Conservation (phyloP, 495 filamentous ascomycete genomes). For the Penicillium atrosanguineum region DNA sequence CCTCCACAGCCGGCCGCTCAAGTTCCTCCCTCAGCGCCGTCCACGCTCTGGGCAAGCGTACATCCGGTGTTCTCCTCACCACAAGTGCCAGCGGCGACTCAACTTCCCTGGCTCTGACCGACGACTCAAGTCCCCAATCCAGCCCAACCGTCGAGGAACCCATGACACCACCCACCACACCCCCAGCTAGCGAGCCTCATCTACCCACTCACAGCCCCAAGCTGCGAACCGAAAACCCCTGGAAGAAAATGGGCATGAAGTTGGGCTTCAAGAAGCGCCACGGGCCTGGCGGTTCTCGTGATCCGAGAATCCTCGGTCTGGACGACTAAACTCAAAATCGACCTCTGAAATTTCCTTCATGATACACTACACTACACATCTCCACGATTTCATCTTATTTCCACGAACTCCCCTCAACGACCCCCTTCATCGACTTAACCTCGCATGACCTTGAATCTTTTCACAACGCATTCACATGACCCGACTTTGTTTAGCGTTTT, state of each 20-base stretch:
- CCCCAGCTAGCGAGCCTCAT: slow-evolving; percentile 62
- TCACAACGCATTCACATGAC: slow-evolving; percentile 19
- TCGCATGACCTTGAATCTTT: slow-evolving; percentile 9
- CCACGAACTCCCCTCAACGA: slow-evolving; percentile 3
- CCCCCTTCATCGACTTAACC: slow-evolving; percentile 7
- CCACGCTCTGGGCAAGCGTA: slow-evolving; percentile 35
- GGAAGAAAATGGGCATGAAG: slow-evolving; percentile 84
- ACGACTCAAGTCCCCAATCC: slow-evolving; percentile 47
- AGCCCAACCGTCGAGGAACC: slow-evolving; percentile 56
- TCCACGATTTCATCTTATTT: background rate
- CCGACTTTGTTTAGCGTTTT: slow-evolving; percentile 27
- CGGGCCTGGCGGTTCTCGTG: slow-evolving; percentile 31
- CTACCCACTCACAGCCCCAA: slow-evolving; percentile 51
- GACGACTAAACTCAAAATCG: slow-evolving; percentile 29
- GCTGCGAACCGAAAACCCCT: slow-evolving; percentile 57
- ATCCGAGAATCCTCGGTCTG: slow-evolving; percentile 32
- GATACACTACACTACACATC: background rate
- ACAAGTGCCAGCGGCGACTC: slow-evolving; percentile 42
- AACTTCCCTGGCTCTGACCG: slow-evolving; percentile 36
- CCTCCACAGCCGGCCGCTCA: slow-evolving; percentile 26
- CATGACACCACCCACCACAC: slow-evolving; percentile 88
- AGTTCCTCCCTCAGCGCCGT: slow-evolving; percentile 35
- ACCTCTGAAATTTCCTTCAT: background rate
- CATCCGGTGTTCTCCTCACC: slow-evolving; percentile 34
- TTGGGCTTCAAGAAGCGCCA: slow-evolving; percentile 66